phyloP scores from a whole-genome alignment of 345 rosid genomes.

The Camelina laxa region DNA sequence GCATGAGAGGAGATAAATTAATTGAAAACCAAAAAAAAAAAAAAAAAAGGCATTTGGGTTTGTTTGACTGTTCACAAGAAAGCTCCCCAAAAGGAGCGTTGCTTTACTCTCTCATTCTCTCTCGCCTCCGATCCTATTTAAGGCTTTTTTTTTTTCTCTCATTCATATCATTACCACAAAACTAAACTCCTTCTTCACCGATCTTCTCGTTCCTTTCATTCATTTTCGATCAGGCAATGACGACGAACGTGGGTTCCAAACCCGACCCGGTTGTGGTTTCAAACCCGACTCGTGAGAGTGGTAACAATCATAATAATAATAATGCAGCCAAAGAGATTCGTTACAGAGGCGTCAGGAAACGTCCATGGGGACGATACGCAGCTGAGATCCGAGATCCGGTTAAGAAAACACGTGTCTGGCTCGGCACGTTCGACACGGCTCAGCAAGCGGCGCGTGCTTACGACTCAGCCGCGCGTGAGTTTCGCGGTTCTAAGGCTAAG shows the following conservation, averaged over 20 bases:
- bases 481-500: conserved; percentile 83
- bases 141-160: no score
- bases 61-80: conserved; percentile 49
- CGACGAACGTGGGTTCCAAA: conserved; percentile 3
- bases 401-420: conserved; percentile 91
- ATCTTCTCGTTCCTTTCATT: conserved; percentile 16
- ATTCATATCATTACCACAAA: conserved; percentile 14
- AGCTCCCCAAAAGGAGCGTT: conserved; percentile 53
- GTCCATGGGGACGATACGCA: conserved; percentile 94
- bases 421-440: conserved; percentile 91
- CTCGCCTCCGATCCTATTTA: conserved; percentile 31
- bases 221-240: background rate
- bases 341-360: conserved; percentile 84
- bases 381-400: conserved; percentile 96
- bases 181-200: conserved; percentile 19
- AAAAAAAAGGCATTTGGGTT: no score
- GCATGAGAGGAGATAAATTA: background rate
- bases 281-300: background rate
- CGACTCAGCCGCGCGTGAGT: conserved; percentile 73
- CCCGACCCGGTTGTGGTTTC: conserved; percentile 14
- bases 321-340: conserved; percentile 55
- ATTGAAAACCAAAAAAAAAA: no score
- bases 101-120: background rate
- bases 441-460: conserved; percentile 93
- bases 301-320: no score